Base-by-base conservation (phyloP, 108 stramenopile genomes). In the Nannochloropsis salina region DNA sequence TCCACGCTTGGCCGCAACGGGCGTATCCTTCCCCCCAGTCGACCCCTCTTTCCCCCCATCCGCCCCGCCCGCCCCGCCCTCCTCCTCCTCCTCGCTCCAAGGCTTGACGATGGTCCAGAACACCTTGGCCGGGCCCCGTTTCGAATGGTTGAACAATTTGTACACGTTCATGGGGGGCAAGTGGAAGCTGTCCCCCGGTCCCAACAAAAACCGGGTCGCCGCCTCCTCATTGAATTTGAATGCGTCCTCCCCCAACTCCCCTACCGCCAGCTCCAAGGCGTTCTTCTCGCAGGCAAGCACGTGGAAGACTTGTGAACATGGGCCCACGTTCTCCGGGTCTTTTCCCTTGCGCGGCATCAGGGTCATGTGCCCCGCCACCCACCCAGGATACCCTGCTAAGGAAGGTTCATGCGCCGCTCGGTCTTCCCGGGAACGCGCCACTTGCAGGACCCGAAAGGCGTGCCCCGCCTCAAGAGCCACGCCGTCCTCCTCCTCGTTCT, bases 121-220 rank as follows among this genome's bases (percentile, higher is more conserved):
- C 86, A 98, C 89, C 44, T 90, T 84, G 80, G 93, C 93, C 83
- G 93, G 87, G 9, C 89, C 92, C 12, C 86, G 90, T 83, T 86
- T 91, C 41, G 94, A 94, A 88, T 96, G 98, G 90, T 98, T 98
- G 86, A 95, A 91, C 42, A 97, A 90, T 51, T 95, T 86, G 86
- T 98, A 98, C 42, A 93, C 92, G 87, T 97, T 98, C 79, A 95
- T 94, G 9, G 96, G 96, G 41, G 98, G 98, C 43, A 98, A 93
- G 43, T 94, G 93, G 87, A 98, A 98, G 87, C 94, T 92, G 90
- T 98, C 98, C 0, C 98, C 96, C 79, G 94, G 92, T 42, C 92
- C 89, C 42, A 98, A 89, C 42, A 96, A 89, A 90, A 93, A 97
- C 41, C 98, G 90, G 89, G 94, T 93, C 12, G 97, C 97, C 4